Evolutionary conservation across 495 filamentous ascomycete species (phyloP).

Genomic region (Penicillium paradoxum): DNA sequence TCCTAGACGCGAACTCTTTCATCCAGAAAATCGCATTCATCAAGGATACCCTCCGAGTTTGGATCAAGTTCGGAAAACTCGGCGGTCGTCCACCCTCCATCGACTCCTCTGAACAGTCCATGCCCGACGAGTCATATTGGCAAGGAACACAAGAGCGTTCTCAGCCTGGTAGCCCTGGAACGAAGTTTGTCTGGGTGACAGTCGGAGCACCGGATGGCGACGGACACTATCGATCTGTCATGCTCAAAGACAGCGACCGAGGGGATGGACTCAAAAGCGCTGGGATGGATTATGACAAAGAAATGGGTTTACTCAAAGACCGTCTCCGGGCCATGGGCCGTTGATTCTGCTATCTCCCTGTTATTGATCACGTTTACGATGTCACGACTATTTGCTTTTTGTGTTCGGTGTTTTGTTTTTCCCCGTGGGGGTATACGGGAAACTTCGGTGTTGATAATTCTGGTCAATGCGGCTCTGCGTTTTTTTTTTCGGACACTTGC

Average conservation of each 20-base stretch:
- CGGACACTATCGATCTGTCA: slow-evolving; percentile 43
- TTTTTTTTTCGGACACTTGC: background rate
- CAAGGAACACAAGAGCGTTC: slow-evolving; percentile 56
- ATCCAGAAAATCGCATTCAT: slow-evolving; percentile 75
- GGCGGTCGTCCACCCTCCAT: slow-evolving; percentile 41
- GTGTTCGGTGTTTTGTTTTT: slow-evolving; percentile 7
- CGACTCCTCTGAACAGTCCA: slow-evolving; percentile 32
- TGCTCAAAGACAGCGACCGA: slow-evolving; percentile 27
- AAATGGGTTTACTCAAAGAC: slow-evolving; percentile 35
- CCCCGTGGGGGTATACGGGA: background rate
- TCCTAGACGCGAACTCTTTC: slow-evolving; percentile 75
- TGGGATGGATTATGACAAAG: slow-evolving; percentile 21
- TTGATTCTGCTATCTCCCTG: slow-evolving; percentile 8
- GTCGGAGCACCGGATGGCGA: slow-evolving; percentile 76
- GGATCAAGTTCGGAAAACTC: slow-evolving; percentile 66
- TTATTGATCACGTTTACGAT: slow-evolving; percentile 23
- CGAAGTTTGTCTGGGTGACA: slow-evolving; percentile 79
- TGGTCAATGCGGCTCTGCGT: background rate
- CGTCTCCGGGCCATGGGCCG: slow-evolving; percentile 30
- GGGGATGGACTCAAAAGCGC: slow-evolving; percentile 11
- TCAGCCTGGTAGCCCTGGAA: slow-evolving; percentile 46
- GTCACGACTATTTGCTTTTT: slow-evolving; percentile 21
- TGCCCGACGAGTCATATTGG: slow-evolving; percentile 57
- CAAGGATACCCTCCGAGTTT: slow-evolving; percentile 61
- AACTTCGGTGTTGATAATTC: slow-evolving; percentile 1